A percentile compares a stretch with the other conserved stretches of the same genome.
Conservation (phyloP, 306 rosid genomes). For the Lithocarpus polystachyus region DNA sequence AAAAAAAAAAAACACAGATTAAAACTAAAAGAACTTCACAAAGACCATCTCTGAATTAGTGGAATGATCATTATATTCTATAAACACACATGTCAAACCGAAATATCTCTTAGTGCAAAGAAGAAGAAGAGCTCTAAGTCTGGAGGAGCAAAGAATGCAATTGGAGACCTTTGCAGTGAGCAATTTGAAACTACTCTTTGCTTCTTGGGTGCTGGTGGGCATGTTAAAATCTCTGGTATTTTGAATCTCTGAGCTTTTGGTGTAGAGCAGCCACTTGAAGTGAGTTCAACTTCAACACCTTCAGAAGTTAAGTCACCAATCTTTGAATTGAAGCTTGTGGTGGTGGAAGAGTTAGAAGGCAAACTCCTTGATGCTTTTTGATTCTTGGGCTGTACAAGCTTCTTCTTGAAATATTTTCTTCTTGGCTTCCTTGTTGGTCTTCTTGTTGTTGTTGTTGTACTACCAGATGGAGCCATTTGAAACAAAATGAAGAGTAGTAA, state of each 20-base stretch:
- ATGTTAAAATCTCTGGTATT: conserved; percentile 71
- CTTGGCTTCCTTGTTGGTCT: conserved; percentile 28
- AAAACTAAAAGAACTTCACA: conserved; percentile 25
- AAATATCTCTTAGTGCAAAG: conserved; percentile 53
- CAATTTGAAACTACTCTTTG: conserved; percentile 54
- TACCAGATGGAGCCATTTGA: conserved; percentile 60
- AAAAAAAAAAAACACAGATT: conserved; percentile 2
- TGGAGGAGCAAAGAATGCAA: conserved; percentile 86
- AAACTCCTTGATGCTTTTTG: conserved; percentile 20
- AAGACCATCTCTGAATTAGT: conserved; percentile 36
- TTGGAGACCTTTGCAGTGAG: conserved; percentile 53
- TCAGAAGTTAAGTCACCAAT: conserved; percentile 28
- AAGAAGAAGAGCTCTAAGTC: conserved; percentile 87
- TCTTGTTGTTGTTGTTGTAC: conserved; percentile 25
- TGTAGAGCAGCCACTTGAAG: conserved; percentile 57
- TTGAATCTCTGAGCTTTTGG: conserved; percentile 75
- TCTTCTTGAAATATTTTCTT: conserved; percentile 38
- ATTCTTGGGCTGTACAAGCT: neutral
- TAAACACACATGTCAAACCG: conserved; percentile 46
- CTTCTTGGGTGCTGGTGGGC: conserved; percentile 95
- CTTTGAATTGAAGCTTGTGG: conserved; percentile 28
- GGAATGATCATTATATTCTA: conserved; percentile 25
- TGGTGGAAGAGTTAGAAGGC: conserved; percentile 30
- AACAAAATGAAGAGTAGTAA: conserved; percentile 12
- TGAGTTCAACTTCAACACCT: conserved; percentile 36